These are phyloP conservation scores for Escovopsis sp. DNA, from an alignment of 2,329 filamentous ascomycete species.

Conservation along the genomic window DNA sequence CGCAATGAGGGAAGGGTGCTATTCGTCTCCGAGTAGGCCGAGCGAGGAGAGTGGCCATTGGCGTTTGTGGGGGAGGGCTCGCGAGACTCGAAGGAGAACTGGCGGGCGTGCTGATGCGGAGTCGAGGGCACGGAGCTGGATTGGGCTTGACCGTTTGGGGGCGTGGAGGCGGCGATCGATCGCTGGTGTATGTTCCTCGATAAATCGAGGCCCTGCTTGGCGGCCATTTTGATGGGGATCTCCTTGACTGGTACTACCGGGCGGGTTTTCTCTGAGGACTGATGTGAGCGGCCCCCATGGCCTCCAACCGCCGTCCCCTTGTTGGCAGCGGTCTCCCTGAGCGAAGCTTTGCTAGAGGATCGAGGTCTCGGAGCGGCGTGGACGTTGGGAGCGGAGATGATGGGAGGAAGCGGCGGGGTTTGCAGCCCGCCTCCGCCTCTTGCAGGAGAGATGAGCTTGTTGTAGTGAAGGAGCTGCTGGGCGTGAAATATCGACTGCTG, in stretches of 20 bases:
- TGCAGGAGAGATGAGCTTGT: constrained; percentile 46
- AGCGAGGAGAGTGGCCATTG: constrained; percentile 73
- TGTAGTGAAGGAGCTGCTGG: constrained; percentile 46
- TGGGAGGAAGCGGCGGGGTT: constrained; percentile 38
- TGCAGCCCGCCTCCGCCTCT: constrained; percentile 37
- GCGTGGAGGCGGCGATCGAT: constrained; percentile 14
- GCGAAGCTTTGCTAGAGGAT: constrained; percentile 45
- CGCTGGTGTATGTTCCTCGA: constrained; percentile 17
- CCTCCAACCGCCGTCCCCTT: constrained; percentile 38
- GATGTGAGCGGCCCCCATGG: constrained; percentile 50
- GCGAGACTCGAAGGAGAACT: constrained; percentile 65
- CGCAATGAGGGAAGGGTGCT: constrained; percentile 55
- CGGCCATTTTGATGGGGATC: constrained; percentile 33
- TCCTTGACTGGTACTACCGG: constrained; percentile 48
- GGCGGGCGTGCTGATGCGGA: constrained; percentile 74
- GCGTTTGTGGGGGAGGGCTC: constrained; percentile 66
- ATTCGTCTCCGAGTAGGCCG: constrained; percentile 80
- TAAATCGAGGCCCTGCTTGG: constrained; percentile 24
- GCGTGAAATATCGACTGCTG: constrained; percentile 47
- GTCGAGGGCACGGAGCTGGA: constrained; percentile 90
- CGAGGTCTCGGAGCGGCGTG: constrained; percentile 42
- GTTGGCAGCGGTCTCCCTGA: constrained; percentile 32
- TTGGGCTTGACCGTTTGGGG: constrained; percentile 29
- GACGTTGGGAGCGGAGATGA: constrained; percentile 40
- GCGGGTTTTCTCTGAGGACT: constrained; percentile 44